A percentile compares a stretch with the other conserved stretches of the same genome.
phyloP scores from a whole-genome alignment of 2,329 filamentous ascomycete species.

The Botryotinia narcissicola region DNA sequence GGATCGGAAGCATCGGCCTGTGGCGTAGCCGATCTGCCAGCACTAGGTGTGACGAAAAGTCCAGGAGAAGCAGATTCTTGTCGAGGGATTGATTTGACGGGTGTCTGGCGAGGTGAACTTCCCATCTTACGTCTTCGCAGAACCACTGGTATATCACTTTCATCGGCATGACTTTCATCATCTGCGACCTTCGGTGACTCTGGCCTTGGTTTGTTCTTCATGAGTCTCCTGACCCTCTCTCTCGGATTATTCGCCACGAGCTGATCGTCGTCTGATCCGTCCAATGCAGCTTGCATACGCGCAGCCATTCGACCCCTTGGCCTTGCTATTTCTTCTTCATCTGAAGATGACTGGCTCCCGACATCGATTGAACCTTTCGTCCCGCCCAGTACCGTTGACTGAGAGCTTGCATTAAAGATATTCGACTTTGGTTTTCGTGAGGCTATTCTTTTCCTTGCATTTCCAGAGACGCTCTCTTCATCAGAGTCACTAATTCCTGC shows the following conservation, averaged over 20 bases:
- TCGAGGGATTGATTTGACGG: slow-evolving; percentile 25
- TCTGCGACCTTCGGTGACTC: slow-evolving; percentile 34
- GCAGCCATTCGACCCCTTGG: slow-evolving; percentile 65
- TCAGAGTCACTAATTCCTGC: slow-evolving; percentile 52
- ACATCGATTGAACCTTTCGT: not conserved
- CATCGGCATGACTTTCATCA: slow-evolving; percentile 39
- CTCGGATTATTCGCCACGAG: slow-evolving; percentile 36
- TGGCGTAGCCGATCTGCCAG: slow-evolving; percentile 35
- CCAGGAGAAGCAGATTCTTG: slow-evolving; percentile 33
- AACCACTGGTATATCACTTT: slow-evolving; percentile 28
- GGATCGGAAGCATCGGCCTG: slow-evolving; percentile 30
- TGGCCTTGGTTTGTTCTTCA: slow-evolving; percentile 39
- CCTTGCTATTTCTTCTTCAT: slow-evolving; percentile 49
- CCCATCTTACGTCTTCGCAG: slow-evolving; percentile 35
- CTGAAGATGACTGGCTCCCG: slow-evolving; percentile 19
- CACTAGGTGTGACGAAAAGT: slow-evolving; percentile 45
- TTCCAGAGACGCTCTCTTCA: slow-evolving; percentile 30
- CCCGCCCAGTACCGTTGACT: not conserved
- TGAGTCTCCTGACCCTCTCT: slow-evolving; percentile 46
- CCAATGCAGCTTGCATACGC: slow-evolving; percentile 51
- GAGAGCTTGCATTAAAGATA: slow-evolving; percentile 2
- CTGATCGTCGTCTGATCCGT: slow-evolving; percentile 24
- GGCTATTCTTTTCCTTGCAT: slow-evolving; percentile 28
- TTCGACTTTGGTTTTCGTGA: slow-evolving; percentile 22
- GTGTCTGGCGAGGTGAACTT: slow-evolving; percentile 28